Evolutionary conservation across 169 alveolate genomes (phyloP).

Genomic region (Neospora caninum): DNA sequence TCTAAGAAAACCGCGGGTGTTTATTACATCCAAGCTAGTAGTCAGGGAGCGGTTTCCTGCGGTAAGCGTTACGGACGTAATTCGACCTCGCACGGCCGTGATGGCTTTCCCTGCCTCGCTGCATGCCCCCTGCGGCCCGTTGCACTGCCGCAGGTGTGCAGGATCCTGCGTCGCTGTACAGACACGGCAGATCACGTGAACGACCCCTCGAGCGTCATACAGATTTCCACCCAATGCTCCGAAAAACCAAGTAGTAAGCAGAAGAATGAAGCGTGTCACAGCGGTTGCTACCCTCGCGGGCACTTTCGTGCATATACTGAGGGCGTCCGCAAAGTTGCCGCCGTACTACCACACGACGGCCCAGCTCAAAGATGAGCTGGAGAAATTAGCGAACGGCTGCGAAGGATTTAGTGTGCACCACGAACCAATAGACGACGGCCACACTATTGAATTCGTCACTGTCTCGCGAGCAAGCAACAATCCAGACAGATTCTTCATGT

Average conservation of each 20-base stretch:
- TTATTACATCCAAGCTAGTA: no score
- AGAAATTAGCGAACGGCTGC: conserved; percentile 1
- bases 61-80: no score
- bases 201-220: no score
- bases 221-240: no score
- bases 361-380: not conserved
- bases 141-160: not conserved
- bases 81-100: no score
- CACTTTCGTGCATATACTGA: not conserved
- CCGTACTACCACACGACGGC: conserved; percentile 42
- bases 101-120: no score
- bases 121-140: not conserved
- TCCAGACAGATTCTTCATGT: conserved; percentile 23
- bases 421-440: not conserved
- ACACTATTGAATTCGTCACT: conserved; percentile 17
- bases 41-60: no score
- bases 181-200: not conserved
- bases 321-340: not conserved
- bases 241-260: not conserved
- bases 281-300: not conserved
- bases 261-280: not conserved
- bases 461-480: not conserved
- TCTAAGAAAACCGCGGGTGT: no score
- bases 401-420: not conserved
- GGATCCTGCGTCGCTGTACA: not conserved